phyloP scores from a whole-genome alignment of 2,329 filamentous ascomycete genomes.

The Dryadomyces sulphureus region DNA sequence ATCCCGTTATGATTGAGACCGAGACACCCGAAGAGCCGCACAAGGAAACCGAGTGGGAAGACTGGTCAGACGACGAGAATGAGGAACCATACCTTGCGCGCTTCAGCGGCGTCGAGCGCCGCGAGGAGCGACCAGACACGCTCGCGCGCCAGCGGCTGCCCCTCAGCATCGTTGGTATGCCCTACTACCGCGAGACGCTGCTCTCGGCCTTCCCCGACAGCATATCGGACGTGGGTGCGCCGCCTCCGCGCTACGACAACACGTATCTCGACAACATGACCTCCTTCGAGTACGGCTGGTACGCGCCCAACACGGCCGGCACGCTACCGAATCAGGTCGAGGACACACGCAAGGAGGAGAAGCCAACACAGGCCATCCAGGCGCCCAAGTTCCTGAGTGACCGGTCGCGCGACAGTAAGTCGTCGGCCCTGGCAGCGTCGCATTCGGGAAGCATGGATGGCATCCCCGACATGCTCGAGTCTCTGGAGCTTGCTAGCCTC shows the following conservation, averaged over 20 bases:
- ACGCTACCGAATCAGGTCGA: slow-evolving; percentile 70
- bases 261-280: slow-evolving; percentile 55
- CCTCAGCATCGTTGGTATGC: slow-evolving; percentile 75
- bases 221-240: slow-evolving; percentile 72
- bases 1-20: slow-evolving; percentile 63
- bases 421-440: slow-evolving; percentile 15
- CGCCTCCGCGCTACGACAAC: slow-evolving; percentile 60
- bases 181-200: slow-evolving; percentile 78
- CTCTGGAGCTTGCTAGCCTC: slow-evolving; percentile 55
- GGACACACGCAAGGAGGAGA: slow-evolving; percentile 49
- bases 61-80: slow-evolving; percentile 11
- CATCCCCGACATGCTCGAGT: slow-evolving; percentile 48
- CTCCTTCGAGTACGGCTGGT: slow-evolving; percentile 59
- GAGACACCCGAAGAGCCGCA: slow-evolving; percentile 43
- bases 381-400: slow-evolving; percentile 92
- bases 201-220: slow-evolving; percentile 81
- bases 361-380: slow-evolving; percentile 45
- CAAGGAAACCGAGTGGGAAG: slow-evolving; percentile 11
- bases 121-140: slow-evolving; percentile 8
- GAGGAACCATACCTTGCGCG: slow-evolving; percentile 7
- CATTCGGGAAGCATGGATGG: slow-evolving; percentile 36
- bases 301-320: slow-evolving; percentile 61
- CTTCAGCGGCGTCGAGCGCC: not conserved
- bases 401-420: slow-evolving; percentile 51
- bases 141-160: slow-evolving; percentile 25